Conservation (phyloP, 208 protist species). For the Leptomonas pyrrhocoris region DNA sequence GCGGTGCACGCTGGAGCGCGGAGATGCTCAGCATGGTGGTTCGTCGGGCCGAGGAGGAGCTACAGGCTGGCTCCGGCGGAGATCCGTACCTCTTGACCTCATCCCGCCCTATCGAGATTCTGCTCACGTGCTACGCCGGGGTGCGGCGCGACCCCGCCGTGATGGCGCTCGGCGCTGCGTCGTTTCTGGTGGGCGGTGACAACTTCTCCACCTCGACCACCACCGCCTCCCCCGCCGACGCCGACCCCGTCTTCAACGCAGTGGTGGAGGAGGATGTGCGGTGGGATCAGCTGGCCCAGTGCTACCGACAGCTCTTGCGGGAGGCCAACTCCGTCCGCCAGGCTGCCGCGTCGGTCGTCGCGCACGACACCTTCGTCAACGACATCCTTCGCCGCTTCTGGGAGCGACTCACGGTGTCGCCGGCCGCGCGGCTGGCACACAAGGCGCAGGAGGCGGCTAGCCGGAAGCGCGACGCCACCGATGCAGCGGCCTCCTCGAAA, state of each 20-base stretch:
- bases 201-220: conserved; percentile 4
- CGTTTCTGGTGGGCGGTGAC: conserved; percentile 18
- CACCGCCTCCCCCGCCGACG: conserved; percentile 26
- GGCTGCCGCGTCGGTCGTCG: conserved; percentile 35
- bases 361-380: conserved; percentile 60
- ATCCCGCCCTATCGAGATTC: conserved; percentile 26
- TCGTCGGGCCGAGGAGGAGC: conserved; percentile 28
- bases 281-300: conserved; percentile 69
- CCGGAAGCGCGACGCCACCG: conserved; percentile 20
- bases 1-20: background rate
- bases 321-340: conserved; percentile 26
- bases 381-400: conserved; percentile 83
- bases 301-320: conserved; percentile 69
- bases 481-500: conserved; percentile 17
- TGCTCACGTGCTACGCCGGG: conserved; percentile 36
- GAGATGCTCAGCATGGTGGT: conserved; percentile 32
- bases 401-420: conserved; percentile 76
- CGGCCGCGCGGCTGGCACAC: conserved; percentile 45
- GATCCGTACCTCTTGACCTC: conserved; percentile 35
- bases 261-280: conserved; percentile 55
- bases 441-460: conserved; percentile 26
- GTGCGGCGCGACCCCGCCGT: conserved; percentile 22
- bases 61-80: conserved; percentile 13
- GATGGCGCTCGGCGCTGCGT: conserved; percentile 22
- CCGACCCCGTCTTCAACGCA: conserved; percentile 40